Conservation (phyloP, 2,329 filamentous ascomycete species). For the Cryphonectria carpinicola region DNA sequence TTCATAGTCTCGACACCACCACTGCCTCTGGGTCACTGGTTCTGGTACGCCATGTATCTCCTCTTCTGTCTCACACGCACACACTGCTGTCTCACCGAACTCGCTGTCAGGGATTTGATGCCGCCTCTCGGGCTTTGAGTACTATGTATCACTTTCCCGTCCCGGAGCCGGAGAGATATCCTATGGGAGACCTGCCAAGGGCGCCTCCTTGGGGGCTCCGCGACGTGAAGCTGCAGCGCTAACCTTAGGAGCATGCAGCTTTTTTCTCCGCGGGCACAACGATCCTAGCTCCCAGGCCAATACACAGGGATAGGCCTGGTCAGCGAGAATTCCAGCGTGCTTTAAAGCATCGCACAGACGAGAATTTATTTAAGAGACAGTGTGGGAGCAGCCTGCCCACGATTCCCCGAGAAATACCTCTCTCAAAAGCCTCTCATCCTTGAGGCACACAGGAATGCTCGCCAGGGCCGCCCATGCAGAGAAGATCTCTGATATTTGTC, state of each 20-base stretch:
- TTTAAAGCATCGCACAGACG: conserved; percentile 16
- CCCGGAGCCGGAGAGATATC: not conserved
- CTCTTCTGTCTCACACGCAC: not conserved
- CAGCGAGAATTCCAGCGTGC: conserved; percentile 21
- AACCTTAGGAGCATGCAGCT: conserved; percentile 14
- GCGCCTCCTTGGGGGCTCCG: conserved; percentile 8
- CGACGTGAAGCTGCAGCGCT: conserved; percentile 16
- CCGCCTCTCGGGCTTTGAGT: not conserved
- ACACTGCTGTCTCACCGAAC: conserved; percentile 5
- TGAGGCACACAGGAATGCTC: not conserved
- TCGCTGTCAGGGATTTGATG: not conserved
- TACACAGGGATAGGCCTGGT: conserved; percentile 23
- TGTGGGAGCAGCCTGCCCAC: not conserved
- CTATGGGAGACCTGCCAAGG: not conserved
- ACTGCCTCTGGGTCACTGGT: not conserved
- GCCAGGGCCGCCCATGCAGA: not conserved
- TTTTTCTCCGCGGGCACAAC: conserved; percentile 13
- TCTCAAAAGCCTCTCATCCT: not conserved
- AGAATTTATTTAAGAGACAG: not conserved
- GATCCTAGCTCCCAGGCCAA: not conserved
- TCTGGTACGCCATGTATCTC: not conserved
- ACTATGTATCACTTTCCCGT: not conserved
- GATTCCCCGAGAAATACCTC: too few relatives aligned
- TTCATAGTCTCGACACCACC: not conserved
- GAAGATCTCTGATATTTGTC: not conserved